Evolutionary conservation across 805 yeast species (phyloP).

Genomic region (Kregervanrija delftensis): DNA sequence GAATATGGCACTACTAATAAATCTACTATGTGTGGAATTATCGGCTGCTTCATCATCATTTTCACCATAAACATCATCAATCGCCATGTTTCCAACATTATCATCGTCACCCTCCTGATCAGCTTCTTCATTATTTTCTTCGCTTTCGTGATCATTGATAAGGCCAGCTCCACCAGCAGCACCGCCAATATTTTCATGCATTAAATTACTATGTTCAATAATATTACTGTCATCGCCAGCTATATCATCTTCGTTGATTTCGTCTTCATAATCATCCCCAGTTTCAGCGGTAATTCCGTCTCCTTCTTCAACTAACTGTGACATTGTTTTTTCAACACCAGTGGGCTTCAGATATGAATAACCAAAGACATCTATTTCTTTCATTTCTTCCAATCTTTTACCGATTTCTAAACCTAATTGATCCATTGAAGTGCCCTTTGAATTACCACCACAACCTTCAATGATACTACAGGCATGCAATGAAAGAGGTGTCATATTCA

Average conservation of each 20-base stretch:
- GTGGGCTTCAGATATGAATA: slow-evolving; percentile 40
- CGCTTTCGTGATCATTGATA: slow-evolving; percentile 7
- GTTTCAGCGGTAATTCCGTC: slow-evolving; percentile 4
- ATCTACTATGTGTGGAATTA: no score
- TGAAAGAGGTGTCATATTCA: slow-evolving; percentile 1
- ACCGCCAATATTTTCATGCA: slow-evolving; percentile 15
- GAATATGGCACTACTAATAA: not conserved
- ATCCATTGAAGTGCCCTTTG: slow-evolving; percentile 14
- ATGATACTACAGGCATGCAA: not conserved
- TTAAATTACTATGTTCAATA: slow-evolving; percentile 3
- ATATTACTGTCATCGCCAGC: not conserved
- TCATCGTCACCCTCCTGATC: not conserved
- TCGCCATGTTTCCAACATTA: not conserved
- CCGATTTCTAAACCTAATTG: slow-evolving; percentile 12
- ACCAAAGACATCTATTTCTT: slow-evolving; percentile 9
- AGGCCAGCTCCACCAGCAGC: slow-evolving; percentile 23
- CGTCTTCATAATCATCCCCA: slow-evolving; percentile 7
- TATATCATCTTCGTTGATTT: not conserved
- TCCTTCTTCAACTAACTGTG: slow-evolving; percentile 23
- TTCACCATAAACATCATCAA: slow-evolving; percentile 1
- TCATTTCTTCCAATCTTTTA: slow-evolving; percentile 5
- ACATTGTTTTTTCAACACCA: slow-evolving; percentile 43
- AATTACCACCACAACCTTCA: not conserved
- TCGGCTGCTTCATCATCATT: not conserved
- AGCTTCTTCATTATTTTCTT: slow-evolving; percentile 2